phyloP scores from a whole-genome alignment of 495 filamentous ascomycete species.

The Cladorrhinum samala region DNA sequence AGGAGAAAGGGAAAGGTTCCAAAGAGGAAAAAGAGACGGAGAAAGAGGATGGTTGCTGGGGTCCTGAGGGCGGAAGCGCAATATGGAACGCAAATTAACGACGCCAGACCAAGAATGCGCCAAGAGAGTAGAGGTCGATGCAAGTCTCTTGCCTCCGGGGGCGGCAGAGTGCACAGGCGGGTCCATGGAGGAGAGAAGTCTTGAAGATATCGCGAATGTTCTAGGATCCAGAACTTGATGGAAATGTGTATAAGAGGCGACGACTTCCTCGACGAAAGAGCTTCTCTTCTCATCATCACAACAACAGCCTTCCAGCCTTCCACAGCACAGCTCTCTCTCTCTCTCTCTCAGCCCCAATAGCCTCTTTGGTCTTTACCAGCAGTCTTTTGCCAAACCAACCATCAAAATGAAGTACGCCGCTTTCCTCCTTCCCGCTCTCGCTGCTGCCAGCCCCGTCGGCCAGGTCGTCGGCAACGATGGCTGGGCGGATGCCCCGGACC shows the following conservation, averaged over 20 bases:
- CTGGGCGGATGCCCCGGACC: constrained; percentile 32
- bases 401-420: constrained; percentile 42
- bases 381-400: constrained; percentile 5
- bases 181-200: constrained; percentile 3
- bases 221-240: neutral
- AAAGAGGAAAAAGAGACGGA: constrained; percentile 4
- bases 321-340: constrained; percentile 2
- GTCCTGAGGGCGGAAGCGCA: constrained; percentile 9
- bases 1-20: constrained; percentile 3
- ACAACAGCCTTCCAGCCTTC: constrained; percentile 20
- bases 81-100: constrained; percentile 26
- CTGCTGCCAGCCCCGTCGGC: constrained; percentile 36
- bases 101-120: constrained; percentile 18
- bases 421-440: constrained; percentile 44
- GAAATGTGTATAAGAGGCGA: constrained; percentile 29
- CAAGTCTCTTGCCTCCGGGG: constrained; percentile 19
- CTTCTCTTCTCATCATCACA: constrained; percentile 22
- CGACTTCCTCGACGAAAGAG: constrained; percentile 23
- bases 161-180: constrained; percentile 11
- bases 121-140: constrained; percentile 16
- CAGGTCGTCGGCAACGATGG: constrained; percentile 22
- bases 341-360: constrained; percentile 1
- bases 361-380: neutral
- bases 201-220: constrained; percentile 5
- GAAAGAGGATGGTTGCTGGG: constrained; percentile 3